A percentile compares a stretch with the other conserved stretches of the same genome.
Evolutionary conservation across 2,329 filamentous ascomycete species (phyloP).

Genomic region (Xylaria sp.): DNA sequence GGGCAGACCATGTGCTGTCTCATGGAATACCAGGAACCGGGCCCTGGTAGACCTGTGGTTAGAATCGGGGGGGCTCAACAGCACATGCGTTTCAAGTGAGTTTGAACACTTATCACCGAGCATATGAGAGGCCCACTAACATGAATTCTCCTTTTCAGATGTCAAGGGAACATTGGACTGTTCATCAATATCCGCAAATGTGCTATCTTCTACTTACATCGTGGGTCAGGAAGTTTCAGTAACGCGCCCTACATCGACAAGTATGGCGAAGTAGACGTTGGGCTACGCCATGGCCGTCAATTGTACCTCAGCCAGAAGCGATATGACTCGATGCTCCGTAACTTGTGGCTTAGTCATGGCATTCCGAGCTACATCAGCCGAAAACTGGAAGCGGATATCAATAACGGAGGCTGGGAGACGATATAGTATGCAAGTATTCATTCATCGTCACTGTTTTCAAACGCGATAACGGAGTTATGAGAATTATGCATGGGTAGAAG

Average conservation of each 20-base stretch:
- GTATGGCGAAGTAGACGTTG: constrained; percentile 95
- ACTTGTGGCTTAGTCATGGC: constrained; percentile 86
- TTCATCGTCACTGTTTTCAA: background rate
- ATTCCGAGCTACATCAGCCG: constrained; percentile 90
- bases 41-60: constrained; percentile 54
- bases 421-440: constrained; percentile 53
- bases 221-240: constrained; percentile 82
- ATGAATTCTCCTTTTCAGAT: constrained; percentile 62
- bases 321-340: constrained; percentile 88
- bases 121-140: constrained; percentile 40
- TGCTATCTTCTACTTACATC: constrained; percentile 87
- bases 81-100: constrained; percentile 82
- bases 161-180: constrained; percentile 88
- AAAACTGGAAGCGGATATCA: constrained; percentile 93
- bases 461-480: background rate
- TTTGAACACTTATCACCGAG: constrained; percentile 41
- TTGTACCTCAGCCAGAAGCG: constrained; percentile 92
- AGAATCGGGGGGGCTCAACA: constrained; percentile 87
- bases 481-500: constrained; percentile 12
- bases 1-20: constrained; percentile 93
- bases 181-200: constrained; percentile 98
- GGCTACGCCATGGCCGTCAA: constrained; percentile 86
- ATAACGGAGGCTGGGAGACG: constrained; percentile 98
- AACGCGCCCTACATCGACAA: constrained; percentile 94
- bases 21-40: constrained; percentile 64